Conservation (phyloP, 441 rosid species). For the Croton setiger region DNA sequence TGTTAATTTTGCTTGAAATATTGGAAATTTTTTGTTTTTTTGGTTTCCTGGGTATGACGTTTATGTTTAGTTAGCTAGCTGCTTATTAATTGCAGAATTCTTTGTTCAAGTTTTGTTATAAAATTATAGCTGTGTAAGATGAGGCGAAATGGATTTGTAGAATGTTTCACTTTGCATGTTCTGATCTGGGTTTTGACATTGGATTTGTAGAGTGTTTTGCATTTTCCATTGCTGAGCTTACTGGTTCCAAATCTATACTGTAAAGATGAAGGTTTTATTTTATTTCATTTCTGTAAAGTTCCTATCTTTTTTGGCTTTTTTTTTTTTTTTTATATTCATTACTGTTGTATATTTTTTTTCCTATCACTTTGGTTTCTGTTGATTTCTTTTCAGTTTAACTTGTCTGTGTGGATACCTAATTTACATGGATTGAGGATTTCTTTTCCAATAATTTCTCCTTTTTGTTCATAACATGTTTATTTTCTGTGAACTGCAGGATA, state of each 20-base stretch:
- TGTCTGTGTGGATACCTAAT: background rate
- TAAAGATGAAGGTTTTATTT: background rate
- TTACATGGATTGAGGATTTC: constrained; percentile 13
- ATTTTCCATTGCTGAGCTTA: background rate
- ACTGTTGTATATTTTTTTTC: no score
- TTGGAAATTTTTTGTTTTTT: constrained; percentile 3
- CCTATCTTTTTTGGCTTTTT: background rate
- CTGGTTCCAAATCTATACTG: constrained; percentile 11
- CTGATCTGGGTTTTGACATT: constrained; percentile 27
- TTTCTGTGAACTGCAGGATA: constrained; percentile 41
- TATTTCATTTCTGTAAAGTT: background rate
- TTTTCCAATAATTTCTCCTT: background rate
- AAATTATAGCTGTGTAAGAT: constrained; percentile 9
- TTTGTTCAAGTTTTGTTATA: constrained; percentile 6
- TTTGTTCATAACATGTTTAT: constrained; percentile 13
- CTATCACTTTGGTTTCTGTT: background rate
- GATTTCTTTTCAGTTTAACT: background rate
- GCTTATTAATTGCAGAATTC: background rate
- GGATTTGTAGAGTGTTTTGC: background rate
- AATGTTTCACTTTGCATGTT: constrained; percentile 22
- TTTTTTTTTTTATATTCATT: background rate
- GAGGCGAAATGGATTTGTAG: constrained; percentile 11
- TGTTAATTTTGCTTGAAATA: background rate
- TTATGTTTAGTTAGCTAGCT: background rate
- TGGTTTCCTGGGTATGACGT: constrained; percentile 13